Base-by-base conservation (phyloP, 2,329 filamentous ascomycete species). In the Penicillium verrucosum region DNA sequence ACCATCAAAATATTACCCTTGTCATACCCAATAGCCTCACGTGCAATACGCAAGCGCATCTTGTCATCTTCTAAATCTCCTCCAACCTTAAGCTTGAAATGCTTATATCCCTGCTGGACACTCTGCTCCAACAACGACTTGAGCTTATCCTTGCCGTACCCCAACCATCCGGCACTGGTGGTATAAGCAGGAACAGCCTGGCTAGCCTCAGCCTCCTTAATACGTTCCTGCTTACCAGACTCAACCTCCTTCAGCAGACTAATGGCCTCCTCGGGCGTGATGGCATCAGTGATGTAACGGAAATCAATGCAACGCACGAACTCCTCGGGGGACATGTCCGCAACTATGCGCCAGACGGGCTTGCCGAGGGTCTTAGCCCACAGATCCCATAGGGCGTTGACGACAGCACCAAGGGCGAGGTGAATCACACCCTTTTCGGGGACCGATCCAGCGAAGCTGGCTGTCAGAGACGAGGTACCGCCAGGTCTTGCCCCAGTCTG, bases 361-460 rank as follows among this genome's bases (percentile, higher is more conserved):
- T 96, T 96, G 62, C 84, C 82, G 36, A 94, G 83, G 2, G 83
- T 83, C 79, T 95, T 96, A 53, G 90, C 91, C 92, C 92, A 96
- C n/a, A 96, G 84, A 74, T 96, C 92, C 92, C 92, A 96, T 67
- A 96, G 81, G 16, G 91, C 92, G 73, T 96, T 96, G 66, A 95
- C 89, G 16, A 96, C 88, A 42, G 91, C 89, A 30, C 90, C 91
- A 11, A 96, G 85, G 1, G 92, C 92, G 8, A 97, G 88, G 75
- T 96, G 92, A 65, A 95, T 95, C 43, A 96, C 92, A 58, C 92
- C 92, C 77, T 96, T 96, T 70, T 96, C 92, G 0, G 92, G 92
- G 92, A 0, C 92, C 92, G 70, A 96, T 94, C 92, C 92, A 96
- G 56, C 92, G 89, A 52, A 96, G 82, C 75, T 96, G 92, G 65